Base-by-base conservation (phyloP, 352 stramenopile species). In the Phytophthora podocarpi region DNA sequence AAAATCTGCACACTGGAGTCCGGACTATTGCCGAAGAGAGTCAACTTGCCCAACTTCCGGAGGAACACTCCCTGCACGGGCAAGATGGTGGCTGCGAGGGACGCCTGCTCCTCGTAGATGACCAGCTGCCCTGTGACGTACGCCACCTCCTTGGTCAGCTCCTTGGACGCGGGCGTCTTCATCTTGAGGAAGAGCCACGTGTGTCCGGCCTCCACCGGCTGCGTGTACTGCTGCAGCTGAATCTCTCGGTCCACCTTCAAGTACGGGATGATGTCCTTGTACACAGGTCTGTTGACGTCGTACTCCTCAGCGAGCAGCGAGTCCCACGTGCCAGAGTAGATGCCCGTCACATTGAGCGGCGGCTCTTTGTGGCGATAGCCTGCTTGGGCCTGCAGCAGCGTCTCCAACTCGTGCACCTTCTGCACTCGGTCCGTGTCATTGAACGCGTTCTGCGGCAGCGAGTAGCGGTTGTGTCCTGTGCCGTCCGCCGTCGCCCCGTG, bases 21-120 rank as follows among this genome's bases (percentile, higher is more conserved):
- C 5, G 84, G 84, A 23, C 79, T 89, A 67, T 96, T 96, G 41
- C 85, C 82, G 54, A 93, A 94, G 4, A 96, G 68, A 53, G 83
- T 93, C 37, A 96, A 68, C 54, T 81, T 90, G 43, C 61, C 85
- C 18, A 87, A 63, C 28, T 82, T 83, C 1, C 85, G 64, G 11
- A 96, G 59, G 53, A 94, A 96, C 20, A 96, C 81, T 18, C 87
- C 87, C 34, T 92, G 81, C n/a, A 96, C 81, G 0, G 85, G 82
- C 9, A 96, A 41, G 54, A 94, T 94, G 11, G 85, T 94, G 0
- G 82, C 84, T 0, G 85, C 82, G 5, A 94, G 69, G 10, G 82
- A 91, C 16, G 84, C 77, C 60, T 91, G 76, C 42, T 94, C 77
- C 40, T 94, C 85, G 62, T 94, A 91, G 35, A 94, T 90, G 16